Base-by-base conservation (phyloP, 1,139 yeast genomes). In the Candida glucosophila region DNA sequence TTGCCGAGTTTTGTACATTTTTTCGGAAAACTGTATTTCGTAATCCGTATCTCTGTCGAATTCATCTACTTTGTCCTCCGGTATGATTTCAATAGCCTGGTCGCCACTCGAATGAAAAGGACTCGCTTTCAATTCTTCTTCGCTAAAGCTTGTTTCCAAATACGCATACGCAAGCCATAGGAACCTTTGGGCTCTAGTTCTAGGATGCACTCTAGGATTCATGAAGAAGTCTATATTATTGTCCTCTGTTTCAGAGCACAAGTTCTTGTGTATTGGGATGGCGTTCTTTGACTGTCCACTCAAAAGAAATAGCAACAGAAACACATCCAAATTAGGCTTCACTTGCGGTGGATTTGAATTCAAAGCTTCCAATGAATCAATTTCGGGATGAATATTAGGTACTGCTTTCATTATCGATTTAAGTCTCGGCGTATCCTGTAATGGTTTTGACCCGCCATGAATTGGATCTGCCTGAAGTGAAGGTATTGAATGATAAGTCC, bases 401-500 rank as follows among this genome's bases (percentile, higher is more conserved):
- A 71, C 72, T 0, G 94, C 92, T 52, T 88, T 88, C 38, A 90
- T 55, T 13, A 90, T 88, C 0, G 93, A 78, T 49, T 90, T 90
- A 35, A 90, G 66, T 29, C 97, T 61, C 5, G 97, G 97, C 0
- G 97, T 92, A 49, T 90, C 98, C 52, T 90, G 97, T 22, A 90
- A 60, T 29, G 86, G 92, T 47, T 81, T 83, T 25, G 76, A 65
- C 6, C 56, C 52, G 1, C 64, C 67, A 22, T 61, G 49, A 27
- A 55, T 55, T 8, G 79, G 72, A 35, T 71, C 73, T 3, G 78
- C 74, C 47, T 90, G 97, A 27, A 90, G 61, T 5, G 88, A 75
- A 1, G 98, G 98, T 19, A 90, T 83, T 9, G 95, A 81, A 51
- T 88, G 96, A 47, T 81, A 90, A 0, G 96, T 88, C 41, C 97